phyloP scores from a whole-genome alignment of 75 land plant species.

The Selaginella moellendorffii region DNA sequence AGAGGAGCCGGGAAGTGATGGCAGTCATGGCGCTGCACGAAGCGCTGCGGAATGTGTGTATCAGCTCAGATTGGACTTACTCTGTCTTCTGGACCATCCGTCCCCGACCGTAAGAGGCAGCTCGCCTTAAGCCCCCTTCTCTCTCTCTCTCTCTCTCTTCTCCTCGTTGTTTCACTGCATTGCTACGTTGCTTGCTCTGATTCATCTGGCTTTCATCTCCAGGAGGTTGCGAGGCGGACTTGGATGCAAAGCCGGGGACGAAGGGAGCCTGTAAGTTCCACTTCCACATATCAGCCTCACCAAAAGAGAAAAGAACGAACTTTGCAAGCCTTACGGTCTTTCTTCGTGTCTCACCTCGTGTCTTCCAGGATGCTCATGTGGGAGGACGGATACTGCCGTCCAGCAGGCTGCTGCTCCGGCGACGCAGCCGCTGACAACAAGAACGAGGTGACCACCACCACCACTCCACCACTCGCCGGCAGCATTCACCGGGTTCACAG shows the following conservation, averaged over 20 bases:
- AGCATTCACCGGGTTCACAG: conserved; percentile 31
- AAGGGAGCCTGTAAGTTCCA: conserved; percentile 81
- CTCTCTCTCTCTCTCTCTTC: background rate
- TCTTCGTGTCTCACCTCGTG: background rate
- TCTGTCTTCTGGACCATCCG: conserved; percentile 96
- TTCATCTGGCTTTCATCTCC: conserved; percentile 14
- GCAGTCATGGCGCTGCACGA: conserved; percentile 97
- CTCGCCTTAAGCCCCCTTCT: background rate
- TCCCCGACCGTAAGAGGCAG: conserved; percentile 69
- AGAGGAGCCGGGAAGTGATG: conserved; percentile 57
- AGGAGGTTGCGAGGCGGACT: conserved; percentile 75
- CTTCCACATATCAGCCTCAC: background rate
- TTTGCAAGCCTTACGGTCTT: no score
- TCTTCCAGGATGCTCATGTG: conserved; percentile 82
- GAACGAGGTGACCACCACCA: conserved; percentile 2
- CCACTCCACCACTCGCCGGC: background rate
- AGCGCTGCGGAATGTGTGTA: conserved; percentile 71
- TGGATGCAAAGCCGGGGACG: conserved; percentile 80
- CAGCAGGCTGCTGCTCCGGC: conserved; percentile 9
- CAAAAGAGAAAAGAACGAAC: no score
- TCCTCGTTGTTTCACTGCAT: conserved; percentile 3
- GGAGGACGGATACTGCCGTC: conserved; percentile 84
- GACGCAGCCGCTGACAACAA: conserved; percentile 21
- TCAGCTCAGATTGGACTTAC: conserved; percentile 83
- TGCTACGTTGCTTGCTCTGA: background rate